A percentile compares a stretch with the other conserved stretches of the same genome.
Evolutionary conservation across 2,329 filamentous ascomycete species (phyloP).

Genomic region (Calonectria ilicicola): DNA sequence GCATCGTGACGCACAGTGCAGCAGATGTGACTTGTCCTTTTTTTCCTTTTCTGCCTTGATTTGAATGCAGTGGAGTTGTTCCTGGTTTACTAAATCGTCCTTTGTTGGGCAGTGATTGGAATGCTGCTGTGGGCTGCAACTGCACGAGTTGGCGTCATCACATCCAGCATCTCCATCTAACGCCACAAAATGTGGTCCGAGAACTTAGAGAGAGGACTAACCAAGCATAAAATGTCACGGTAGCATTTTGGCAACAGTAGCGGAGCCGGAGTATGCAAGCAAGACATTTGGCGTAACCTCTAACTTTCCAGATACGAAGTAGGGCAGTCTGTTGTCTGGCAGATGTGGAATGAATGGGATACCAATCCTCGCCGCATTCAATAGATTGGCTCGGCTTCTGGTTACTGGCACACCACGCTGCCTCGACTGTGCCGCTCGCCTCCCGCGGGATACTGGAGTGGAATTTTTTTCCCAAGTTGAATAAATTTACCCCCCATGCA

Average conservation of each 20-base stretch:
- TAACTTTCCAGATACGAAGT: background rate
- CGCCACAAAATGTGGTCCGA: constrained; percentile 2
- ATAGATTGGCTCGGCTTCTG: background rate
- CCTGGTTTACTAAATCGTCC: background rate
- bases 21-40: background rate
- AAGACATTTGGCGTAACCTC: background rate
- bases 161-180: background rate
- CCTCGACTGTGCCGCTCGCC: constrained; percentile 9
- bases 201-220: background rate
- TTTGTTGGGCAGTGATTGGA: background rate
- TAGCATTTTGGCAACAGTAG: background rate
- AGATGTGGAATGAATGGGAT: background rate
- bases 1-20: background rate
- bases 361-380: too few species aligned
- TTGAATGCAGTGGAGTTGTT: background rate
- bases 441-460: background rate
- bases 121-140: background rate
- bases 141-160: background rate
- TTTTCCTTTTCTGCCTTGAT: background rate
- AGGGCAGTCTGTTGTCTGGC: background rate
- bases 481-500: background rate
- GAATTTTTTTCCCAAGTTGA: too few species aligned
- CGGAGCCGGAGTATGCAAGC: background rate
- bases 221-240: constrained; percentile 6
- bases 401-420: background rate